Evolutionary conservation across 768 basidiomycete genomes (phyloP).

Genomic region (Pleurotus giganteus): DNA sequence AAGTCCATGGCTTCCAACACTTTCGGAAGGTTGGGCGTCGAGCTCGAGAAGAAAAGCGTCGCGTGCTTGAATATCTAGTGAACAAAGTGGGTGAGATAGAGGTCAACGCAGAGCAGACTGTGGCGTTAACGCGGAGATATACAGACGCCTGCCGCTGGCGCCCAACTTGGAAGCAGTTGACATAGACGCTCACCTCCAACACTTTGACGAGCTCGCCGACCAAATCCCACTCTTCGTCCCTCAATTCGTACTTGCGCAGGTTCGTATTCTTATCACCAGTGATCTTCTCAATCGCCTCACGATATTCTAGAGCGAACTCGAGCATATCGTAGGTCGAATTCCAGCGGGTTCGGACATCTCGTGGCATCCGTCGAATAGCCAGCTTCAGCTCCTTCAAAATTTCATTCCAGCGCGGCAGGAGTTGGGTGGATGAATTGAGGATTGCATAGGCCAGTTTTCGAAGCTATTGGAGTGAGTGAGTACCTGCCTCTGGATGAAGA

Average conservation of each 20-base stretch:
- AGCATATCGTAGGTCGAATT: slow-evolving; percentile 35
- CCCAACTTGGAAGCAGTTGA: no score
- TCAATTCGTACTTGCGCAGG: slow-evolving; percentile 15
- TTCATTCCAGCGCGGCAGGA: slow-evolving; percentile 28
- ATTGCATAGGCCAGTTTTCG: slow-evolving; percentile 21
- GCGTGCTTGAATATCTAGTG: slow-evolving; percentile 9
- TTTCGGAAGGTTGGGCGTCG: slow-evolving; percentile 17
- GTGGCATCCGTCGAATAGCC: slow-evolving; percentile 21
- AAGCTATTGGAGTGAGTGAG: slow-evolving; percentile 14
- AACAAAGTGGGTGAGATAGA: background rate
- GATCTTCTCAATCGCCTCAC: slow-evolving; percentile 17
- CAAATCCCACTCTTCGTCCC: slow-evolving; percentile 20
- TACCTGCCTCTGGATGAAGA: background rate
- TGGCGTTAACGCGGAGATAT: background rate
- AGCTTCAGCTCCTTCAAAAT: slow-evolving; percentile 12
- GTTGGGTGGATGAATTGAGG: slow-evolving; percentile 26
- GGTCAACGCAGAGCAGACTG: background rate
- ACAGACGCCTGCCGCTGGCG: background rate
- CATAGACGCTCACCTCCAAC: background rate
- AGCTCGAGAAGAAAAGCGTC: slow-evolving; percentile 9
- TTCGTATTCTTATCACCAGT: slow-evolving; percentile 12
- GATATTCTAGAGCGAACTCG: slow-evolving; percentile 19
- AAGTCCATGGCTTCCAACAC: slow-evolving; percentile 31
- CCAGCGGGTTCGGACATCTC: slow-evolving; percentile 33
- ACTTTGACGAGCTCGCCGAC: background rate